Evolutionary conservation across 2,329 filamentous ascomycete genomes (phyloP), one percentile per base, ranked within the genome.

Genomic region (Sclerotinia spermophila): DNA sequence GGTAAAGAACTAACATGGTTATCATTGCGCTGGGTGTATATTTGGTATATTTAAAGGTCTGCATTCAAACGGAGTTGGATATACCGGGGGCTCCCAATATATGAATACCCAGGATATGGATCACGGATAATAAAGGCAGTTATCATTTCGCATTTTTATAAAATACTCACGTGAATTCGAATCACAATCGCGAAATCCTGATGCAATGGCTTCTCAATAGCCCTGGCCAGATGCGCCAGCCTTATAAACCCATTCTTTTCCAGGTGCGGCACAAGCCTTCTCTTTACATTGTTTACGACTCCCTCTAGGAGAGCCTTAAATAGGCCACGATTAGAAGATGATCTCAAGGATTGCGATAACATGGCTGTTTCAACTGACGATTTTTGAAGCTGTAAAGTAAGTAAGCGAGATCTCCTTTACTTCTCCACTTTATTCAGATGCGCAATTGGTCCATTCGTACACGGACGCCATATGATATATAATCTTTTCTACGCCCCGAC

Each of bases 1-100:
- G 79, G 79, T 83, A 38, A 90, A 89, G 77, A 75, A 77, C 55
- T 79, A 68, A 77, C 11, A 30, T 44, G 30, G 21, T 24, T 65
- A n/a, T 8, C 38, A 21, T 19, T 40, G 15, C 45, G 15, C 13
- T 35, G 33, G 13, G 58, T 40, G 45, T 33, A 42, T 64, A 55
- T 44, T 69, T 44, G 27, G n/a, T 27, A 55, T 42, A n/a, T 8
- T 64, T 38, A 15, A 42, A 53, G 27, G 55, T 30, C 19, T 62
- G 45, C n/a, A n/a, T 55, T n/a, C 17, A 44, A n/a, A 38, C 21
- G 68, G 68, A 56, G 68, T 69, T 69, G 59, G 45, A 58, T 53
- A 55, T 21, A 27, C 15, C 44, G 48, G 42, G 24, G 10, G 13
- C 17, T 66, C 19, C 40, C 33, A 6, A 55, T 24, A 38, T 17